phyloP scores from a whole-genome alignment of 1,139 yeast genomes.

The Meyerozyma carpophila region DNA sequence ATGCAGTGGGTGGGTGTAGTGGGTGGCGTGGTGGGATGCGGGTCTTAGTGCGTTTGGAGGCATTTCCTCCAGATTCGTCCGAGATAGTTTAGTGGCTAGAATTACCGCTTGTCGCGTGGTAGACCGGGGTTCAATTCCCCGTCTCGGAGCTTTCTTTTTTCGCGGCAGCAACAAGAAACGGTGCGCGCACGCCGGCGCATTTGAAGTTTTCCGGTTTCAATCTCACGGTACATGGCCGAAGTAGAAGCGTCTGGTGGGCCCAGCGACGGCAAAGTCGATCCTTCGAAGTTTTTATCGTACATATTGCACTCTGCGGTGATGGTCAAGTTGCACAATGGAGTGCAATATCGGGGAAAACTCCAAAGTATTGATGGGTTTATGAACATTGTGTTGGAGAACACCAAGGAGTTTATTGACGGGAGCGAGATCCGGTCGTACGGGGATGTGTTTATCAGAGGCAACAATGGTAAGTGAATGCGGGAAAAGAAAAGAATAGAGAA shows the following conservation, averaged over 20 bases:
- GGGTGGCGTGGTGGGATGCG: not conserved
- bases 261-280: slow-evolving; percentile 33
- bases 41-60: not conserved
- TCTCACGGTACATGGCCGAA: slow-evolving; percentile 7
- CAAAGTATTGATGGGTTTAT: slow-evolving; percentile 95
- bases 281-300: slow-evolving; percentile 75
- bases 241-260: not conserved
- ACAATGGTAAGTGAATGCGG: slow-evolving; percentile 81
- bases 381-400: slow-evolving; percentile 83
- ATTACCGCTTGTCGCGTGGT: slow-evolving; percentile 53
- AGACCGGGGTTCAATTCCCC: slow-evolving; percentile 71
- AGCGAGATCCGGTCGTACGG: slow-evolving; percentile 57
- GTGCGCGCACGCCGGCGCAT: not conserved
- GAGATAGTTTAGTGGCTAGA: slow-evolving; percentile 46
- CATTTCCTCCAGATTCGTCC: slow-evolving; percentile 14
- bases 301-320: slow-evolving; percentile 76
- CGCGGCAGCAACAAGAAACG: not conserved
- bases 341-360: slow-evolving; percentile 67
- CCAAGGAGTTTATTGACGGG: slow-evolving; percentile 62
- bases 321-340: slow-evolving; percentile 83
- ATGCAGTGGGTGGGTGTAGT: not conserved
- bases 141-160: slow-evolving; percentile 44
- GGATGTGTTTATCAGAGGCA: slow-evolving; percentile 92
- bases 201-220: not conserved
- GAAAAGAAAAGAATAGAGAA: not conserved